A percentile compares a stretch with the other conserved stretches of the same genome.
phyloP scores from a whole-genome alignment of 371 early-diverging fungal genomes.

The Basidiobolus meristosporus region DNA sequence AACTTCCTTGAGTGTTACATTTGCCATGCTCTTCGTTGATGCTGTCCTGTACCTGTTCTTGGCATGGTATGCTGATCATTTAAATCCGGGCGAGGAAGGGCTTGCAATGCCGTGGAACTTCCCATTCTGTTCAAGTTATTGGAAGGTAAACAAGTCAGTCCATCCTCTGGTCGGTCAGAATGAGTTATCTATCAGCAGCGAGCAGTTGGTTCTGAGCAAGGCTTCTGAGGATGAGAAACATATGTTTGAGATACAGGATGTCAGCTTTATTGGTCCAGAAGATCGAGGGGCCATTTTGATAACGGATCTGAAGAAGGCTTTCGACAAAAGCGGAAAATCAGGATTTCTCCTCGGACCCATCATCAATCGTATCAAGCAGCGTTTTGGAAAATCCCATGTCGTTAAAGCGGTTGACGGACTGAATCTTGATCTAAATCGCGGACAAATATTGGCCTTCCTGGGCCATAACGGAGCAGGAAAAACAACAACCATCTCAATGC shows the following conservation, averaged over 20 bases:
- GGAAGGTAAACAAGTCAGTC: too few relatives aligned
- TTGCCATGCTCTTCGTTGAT: slow-evolving; percentile 13
- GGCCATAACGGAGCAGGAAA: slow-evolving; percentile 31
- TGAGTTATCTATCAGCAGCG: too few relatives aligned
- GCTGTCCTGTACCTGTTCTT: slow-evolving; percentile 12
- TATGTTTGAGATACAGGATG: too few relatives aligned
- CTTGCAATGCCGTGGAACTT: slow-evolving; percentile 10
- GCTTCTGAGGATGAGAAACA: too few relatives aligned
- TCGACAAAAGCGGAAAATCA: slow-evolving; percentile 5
- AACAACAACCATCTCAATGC: slow-evolving; percentile 27
- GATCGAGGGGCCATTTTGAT: slow-evolving; percentile 10
- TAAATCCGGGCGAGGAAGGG: slow-evolving; percentile 9
- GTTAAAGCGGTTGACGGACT: slow-evolving; percentile 10
- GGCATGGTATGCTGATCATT: slow-evolving; percentile 14
- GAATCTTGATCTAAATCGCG: slow-evolving; percentile 11
- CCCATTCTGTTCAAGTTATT: slow-evolving; percentile 11
- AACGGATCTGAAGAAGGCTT: slow-evolving; percentile 6
- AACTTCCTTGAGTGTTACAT: slow-evolving; percentile 7
- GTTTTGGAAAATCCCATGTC: too few relatives aligned
- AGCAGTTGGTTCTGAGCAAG: too few relatives aligned
- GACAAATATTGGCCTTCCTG: slow-evolving; percentile 14
- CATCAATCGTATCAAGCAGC: too few relatives aligned
- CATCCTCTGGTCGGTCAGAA: too few relatives aligned
- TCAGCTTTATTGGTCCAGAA: too few relatives aligned
- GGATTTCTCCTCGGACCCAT: slow-evolving; percentile 10